Percentiles rank a stretch among this genome's conserved stretches.
These are phyloP conservation scores for Teunomyces tritomae DNA, from an alignment of 805 yeast species.

Conservation along the genomic window DNA sequence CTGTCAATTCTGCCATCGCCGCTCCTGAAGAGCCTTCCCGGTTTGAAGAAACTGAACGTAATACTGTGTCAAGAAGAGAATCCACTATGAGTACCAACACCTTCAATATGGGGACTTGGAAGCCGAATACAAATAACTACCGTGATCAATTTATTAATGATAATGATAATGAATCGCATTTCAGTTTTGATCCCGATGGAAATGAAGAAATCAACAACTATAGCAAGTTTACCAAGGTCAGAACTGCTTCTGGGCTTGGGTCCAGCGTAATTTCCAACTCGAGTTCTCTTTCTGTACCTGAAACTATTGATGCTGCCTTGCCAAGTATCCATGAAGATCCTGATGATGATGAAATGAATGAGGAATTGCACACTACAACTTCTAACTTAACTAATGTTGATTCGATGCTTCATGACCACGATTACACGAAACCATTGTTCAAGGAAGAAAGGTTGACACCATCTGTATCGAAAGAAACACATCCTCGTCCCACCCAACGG, in stretches of 20 bases:
- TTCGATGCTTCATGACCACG: constrained; percentile 24
- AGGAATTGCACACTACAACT: neutral
- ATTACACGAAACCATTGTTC: constrained; percentile 17
- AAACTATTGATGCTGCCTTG: constrained; percentile 36
- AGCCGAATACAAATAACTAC: constrained; percentile 52
- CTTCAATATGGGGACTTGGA: constrained; percentile 54
- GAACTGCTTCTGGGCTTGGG: constrained; percentile 16
- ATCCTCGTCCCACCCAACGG: constrained; percentile 13
- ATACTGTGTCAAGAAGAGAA: constrained; percentile 20
- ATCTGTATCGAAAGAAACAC: constrained; percentile 7
- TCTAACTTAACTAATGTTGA: constrained; percentile 14
- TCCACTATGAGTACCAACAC: constrained; percentile 33
- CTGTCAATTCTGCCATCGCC: constrained; percentile 9
- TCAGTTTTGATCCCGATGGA: constrained; percentile 24
- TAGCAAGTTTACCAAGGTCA: constrained; percentile 31
- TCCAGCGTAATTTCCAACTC: constrained; percentile 17
- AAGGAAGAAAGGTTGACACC: constrained; percentile 29
- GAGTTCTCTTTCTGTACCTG: constrained; percentile 38
- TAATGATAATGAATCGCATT: constrained; percentile 36
- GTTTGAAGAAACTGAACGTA: neutral
- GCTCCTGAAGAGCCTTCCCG: neutral
- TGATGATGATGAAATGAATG: constrained; percentile 17
- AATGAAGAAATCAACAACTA: constrained; percentile 20
- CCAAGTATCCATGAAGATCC: constrained; percentile 37
- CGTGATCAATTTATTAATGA: constrained; percentile 49